Base-by-base conservation (phyloP, 176 grass and related monocot species). In the Oryza nivara region DNA sequence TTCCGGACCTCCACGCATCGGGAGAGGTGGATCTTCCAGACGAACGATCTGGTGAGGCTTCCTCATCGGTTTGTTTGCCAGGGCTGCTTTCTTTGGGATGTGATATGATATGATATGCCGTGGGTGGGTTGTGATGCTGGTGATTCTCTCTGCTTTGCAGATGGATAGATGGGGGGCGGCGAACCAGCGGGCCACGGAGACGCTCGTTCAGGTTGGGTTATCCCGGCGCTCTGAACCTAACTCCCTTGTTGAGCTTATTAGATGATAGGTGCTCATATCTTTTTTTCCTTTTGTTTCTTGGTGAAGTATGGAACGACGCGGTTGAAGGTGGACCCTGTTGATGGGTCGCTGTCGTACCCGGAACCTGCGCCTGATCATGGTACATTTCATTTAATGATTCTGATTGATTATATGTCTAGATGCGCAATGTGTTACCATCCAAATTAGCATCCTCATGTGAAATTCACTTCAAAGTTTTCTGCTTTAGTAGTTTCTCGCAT, bases 1-100 rank as follows among this genome's bases (percentile, higher is more conserved):
- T 98, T 98, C 82, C 89, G 85, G 82, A 95, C 87, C 67, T 98
- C 96, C 68, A 88, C 93, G 54, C 96, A 98, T 72, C 74, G 93
- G 14, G 86, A 90, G 17, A 92, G 83, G 71, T 98, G 96, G 96
- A 98, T 98, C 77, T 92, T 95, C 78, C 80, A 88, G n/a, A 61
- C 86, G n/a, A 84, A 93, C 6, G 86, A 98, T 81, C 70, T 95
- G 93, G 96, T 98, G 54, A 86, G 43, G 19, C 84, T 25, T 11
- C 43, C 44, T 38, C 17, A 9, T 68, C 13, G 45, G 17, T 80
- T 51, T 22, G 25, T 54, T 45, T 32, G 14, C 35, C 40, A 20
- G 4, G 64, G 17, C 26, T 26, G 26, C 26, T 26, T 26, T 26
- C 26, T 32, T 43, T n/a, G 75, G 51, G 28, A 1, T 28, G 52